A percentile compares a stretch with the other conserved stretches of the same genome.
Conservation (phyloP, 2,329 filamentous ascomycete species). For the Aspergillus fructus region DNA sequence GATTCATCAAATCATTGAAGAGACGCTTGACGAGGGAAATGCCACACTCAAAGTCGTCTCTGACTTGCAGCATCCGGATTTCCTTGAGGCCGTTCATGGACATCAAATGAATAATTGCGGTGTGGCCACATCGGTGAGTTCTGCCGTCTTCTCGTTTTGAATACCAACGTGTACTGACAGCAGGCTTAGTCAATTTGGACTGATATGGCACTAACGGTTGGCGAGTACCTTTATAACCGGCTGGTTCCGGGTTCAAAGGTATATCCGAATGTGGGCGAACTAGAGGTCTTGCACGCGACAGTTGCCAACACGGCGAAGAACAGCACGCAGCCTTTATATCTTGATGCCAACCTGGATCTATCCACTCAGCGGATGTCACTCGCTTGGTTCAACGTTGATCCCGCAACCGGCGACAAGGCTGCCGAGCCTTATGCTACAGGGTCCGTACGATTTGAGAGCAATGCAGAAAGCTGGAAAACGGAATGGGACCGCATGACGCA, state of each 20-base stretch:
- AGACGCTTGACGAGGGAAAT: constrained; percentile 29
- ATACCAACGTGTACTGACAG: neutral
- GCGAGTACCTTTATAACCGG: constrained; percentile 4
- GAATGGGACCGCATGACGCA: constrained; percentile 9
- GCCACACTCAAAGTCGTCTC: constrained; percentile 40
- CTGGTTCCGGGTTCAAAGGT: neutral
- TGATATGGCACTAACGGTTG: constrained; percentile 7
- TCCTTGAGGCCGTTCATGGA: constrained; percentile 40
- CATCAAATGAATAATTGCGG: constrained; percentile 47
- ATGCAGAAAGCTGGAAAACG: neutral
- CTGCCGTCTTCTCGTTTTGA: neutral
- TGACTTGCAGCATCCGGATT: constrained; percentile 40
- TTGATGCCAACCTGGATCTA: constrained; percentile 3
- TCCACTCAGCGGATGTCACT: neutral
- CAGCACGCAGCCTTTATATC: neutral
- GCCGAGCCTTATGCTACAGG: constrained; percentile 3
- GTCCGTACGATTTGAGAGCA: neutral
- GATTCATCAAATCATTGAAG: constrained; percentile 24
- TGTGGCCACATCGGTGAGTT: constrained; percentile 47
- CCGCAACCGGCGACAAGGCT: neutral
- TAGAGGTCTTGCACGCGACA: constrained; percentile 7
- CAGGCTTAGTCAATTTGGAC: constrained; percentile 17
- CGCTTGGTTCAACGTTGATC: constrained; percentile 5
- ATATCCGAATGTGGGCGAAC: constrained; percentile 1
- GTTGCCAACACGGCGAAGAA: constrained; percentile 5